Evolutionary conservation across 2,329 filamentous ascomycete genomes (phyloP).

Genomic region (Cladosporium sp.): DNA sequence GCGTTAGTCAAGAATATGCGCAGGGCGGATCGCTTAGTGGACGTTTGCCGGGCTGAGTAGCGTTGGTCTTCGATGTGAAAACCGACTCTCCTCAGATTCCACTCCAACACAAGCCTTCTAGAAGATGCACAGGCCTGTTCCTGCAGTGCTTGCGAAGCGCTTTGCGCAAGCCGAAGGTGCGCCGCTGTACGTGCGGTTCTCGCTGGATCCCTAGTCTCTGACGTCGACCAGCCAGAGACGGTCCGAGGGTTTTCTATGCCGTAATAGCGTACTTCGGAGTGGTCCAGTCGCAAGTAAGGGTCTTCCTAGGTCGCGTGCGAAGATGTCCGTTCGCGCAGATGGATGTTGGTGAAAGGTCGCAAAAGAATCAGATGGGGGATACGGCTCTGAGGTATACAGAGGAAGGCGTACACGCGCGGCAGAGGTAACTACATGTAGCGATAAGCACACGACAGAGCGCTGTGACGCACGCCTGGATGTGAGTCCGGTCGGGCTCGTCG

Average conservation of each 20-base stretch:
- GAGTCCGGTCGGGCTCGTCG: too few species aligned
- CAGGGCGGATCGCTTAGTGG: background rate
- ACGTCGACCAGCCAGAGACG: constrained; percentile 8
- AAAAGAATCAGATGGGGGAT: too few species aligned
- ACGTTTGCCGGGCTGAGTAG: constrained; percentile 7
- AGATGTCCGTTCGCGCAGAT: background rate
- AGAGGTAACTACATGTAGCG: too few species aligned
- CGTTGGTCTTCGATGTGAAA: background rate
- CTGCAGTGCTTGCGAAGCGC: constrained; percentile 10
- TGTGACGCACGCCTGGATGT: too few species aligned
- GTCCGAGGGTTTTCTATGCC: constrained; percentile 2
- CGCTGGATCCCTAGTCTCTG: constrained; percentile 4
- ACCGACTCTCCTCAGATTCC: too few species aligned
- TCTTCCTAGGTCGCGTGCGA: constrained; percentile 6
- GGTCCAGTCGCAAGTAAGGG: constrained; percentile 2
- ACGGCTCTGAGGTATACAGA: too few species aligned
- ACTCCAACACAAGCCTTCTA: constrained; percentile 6
- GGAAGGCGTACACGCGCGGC: too few species aligned
- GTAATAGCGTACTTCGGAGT: constrained; percentile 2
- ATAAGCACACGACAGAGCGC: too few species aligned
- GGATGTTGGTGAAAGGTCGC: background rate
- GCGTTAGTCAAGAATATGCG: constrained; percentile 8
- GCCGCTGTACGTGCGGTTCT: constrained; percentile 4
- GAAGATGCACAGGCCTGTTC: constrained; percentile 13
- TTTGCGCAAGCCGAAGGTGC: constrained; percentile 11